Base-by-base conservation (phyloP, 495 filamentous ascomycete genomes). In the Annulohypoxylon nitens region DNA sequence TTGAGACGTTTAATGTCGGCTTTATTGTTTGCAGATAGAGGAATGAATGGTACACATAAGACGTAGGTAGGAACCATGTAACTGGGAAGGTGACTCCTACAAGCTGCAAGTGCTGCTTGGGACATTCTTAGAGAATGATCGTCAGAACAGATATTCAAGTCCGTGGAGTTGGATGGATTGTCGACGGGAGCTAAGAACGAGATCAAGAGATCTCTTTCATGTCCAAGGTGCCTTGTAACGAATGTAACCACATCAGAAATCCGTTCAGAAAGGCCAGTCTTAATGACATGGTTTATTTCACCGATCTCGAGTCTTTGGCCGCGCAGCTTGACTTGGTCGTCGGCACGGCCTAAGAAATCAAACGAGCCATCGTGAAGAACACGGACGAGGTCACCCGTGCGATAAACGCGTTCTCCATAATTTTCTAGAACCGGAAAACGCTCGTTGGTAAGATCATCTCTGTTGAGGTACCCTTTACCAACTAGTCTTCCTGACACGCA, bases 401-500 rank as follows among this genome's bases (percentile, higher is more conserved):
- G 87, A 73, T 97, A 97, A 2, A 93, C 83, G 25, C 88, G 81
- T 58, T 85, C 83, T 3, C 79, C 80, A 60, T 87, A 88, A 12
- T 67, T 47, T 10, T 81, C 47, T 3, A 93, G 75, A 0, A 77
- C 83, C 0, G 90, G 90, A 70, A 93, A 93, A 39, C 85, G 83
- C 66, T 92, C 87, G 1, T 77, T 51, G 0, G 91, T 93, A 26
- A 93, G 82, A 34, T 93, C 88, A 2, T 88, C 85, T 3, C 93
- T 86, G 47, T 95, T 95, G 43, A 96, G 84, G 73, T 98, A 98
- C 0, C 94, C 95, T 72, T 91, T 93, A 6, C 91, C 95, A 36
- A 98, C 93, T 4, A 98, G 84, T 65, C 90, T 91, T 0, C 95
- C 95, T 4, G 91, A 92, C 34, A 97, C 89, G 74, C 93, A 97